Conservation (phyloP, 345 rosid species). For the Adansonia digitata region DNA sequence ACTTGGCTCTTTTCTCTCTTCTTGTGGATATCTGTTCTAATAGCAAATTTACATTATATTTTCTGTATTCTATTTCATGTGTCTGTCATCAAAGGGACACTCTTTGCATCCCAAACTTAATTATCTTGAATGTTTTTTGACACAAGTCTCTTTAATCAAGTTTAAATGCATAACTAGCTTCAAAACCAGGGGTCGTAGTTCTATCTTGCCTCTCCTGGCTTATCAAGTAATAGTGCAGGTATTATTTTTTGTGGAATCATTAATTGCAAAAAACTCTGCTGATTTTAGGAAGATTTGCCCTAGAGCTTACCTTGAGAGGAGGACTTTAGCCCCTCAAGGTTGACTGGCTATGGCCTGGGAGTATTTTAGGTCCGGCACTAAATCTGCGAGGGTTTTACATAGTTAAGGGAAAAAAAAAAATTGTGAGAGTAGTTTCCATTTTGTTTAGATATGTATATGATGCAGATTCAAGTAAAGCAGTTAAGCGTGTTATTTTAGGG, state of each 20-base stretch:
- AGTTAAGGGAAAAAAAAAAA: too few species aligned
- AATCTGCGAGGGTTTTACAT: too few species aligned
- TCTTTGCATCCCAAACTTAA: neutral
- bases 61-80: too few species aligned
- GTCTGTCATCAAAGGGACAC: neutral
- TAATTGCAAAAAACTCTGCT: neutral
- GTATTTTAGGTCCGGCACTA: neutral
- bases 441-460: neutral
- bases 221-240: neutral
- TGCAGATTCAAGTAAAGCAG: neutral
- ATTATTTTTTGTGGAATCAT: neutral
- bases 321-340: neutral
- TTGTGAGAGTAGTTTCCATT: too few species aligned
- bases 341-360: neutral
- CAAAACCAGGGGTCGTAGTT: neutral
- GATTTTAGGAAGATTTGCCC: too few species aligned
- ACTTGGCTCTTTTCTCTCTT: neutral
- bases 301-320: too few species aligned
- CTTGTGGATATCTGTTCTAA: neutral
- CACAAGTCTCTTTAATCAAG: neutral
- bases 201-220: neutral
- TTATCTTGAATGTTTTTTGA: neutral
- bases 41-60: neutral
- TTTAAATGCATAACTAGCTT: neutral
- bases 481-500: neutral